Evolutionary conservation across 768 basidiomycete genomes (phyloP).

Genomic region (Pisolithus microcarpus): DNA sequence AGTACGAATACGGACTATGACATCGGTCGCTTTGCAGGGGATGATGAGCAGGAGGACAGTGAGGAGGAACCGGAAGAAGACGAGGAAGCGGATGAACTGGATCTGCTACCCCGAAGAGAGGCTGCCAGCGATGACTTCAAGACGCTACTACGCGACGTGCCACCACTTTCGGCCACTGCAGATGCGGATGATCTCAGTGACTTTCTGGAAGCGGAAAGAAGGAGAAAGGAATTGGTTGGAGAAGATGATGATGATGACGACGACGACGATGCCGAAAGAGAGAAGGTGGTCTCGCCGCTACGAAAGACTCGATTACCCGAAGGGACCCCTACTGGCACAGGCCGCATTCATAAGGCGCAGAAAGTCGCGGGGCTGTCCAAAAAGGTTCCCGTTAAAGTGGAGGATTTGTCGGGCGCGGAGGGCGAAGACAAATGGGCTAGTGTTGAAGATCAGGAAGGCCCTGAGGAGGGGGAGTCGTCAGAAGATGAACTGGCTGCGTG

Average conservation of each 20-base stretch:
- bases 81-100: constrained; percentile 53
- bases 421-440: too few species aligned
- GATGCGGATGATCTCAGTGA: constrained; percentile 59
- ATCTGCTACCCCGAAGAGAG: constrained; percentile 37
- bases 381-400: too few species aligned
- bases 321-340: too few species aligned
- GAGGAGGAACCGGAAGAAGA: constrained; percentile 46
- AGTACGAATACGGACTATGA: constrained; percentile 32
- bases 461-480: constrained; percentile 24
- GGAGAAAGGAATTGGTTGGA: constrained; percentile 35
- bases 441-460: constrained; percentile 6
- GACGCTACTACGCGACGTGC: constrained; percentile 31
- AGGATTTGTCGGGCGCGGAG: too few species aligned
- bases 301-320: too few species aligned
- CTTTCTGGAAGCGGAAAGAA: constrained; percentile 59
- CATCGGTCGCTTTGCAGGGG: constrained; percentile 47
- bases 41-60: constrained; percentile 32
- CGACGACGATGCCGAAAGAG: not conserved
- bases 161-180: constrained; percentile 38
- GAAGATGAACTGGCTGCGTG: constrained; percentile 44
- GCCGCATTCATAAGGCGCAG: too few species aligned
- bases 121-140: constrained; percentile 18
- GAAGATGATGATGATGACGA: constrained; percentile 7
- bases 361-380: too few species aligned
- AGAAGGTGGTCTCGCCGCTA: too few species aligned